Evolutionary conservation across 2,329 filamentous ascomycete species (phyloP).

Genomic region (Microdochium trichocladiopsis): DNA sequence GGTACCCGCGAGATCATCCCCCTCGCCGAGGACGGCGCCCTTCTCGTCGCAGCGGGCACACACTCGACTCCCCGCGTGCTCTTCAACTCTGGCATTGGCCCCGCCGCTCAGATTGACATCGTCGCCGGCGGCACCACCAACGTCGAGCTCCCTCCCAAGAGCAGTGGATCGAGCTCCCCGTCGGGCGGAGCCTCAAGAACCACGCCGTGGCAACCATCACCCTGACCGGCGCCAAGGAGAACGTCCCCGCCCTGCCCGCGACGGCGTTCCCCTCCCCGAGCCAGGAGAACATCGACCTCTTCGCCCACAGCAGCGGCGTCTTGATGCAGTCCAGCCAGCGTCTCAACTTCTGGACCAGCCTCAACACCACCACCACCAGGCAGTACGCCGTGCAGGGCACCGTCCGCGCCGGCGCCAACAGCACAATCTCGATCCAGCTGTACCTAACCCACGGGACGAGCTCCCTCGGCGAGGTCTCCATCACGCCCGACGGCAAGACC

Average conservation of each 20-base stretch:
- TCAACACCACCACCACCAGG: conserved; percentile 29
- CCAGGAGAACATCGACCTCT: conserved; percentile 20
- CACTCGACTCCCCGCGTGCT: conserved; percentile 16
- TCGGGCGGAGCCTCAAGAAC: conserved; percentile 12
- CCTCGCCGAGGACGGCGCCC: conserved; percentile 11
- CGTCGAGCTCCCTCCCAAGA: conserved; percentile 10
- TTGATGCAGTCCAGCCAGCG: conserved; percentile 38
- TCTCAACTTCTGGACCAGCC: conserved; percentile 37
- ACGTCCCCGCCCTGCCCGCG: too few relatives aligned
- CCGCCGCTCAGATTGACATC: conserved; percentile 1
- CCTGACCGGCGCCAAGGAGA: conserved; percentile 19
- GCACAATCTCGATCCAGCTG: conserved; percentile 36
- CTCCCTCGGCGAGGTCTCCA: conserved; percentile 35
- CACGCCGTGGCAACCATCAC: conserved; percentile 15
- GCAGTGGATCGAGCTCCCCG: conserved; percentile 15
- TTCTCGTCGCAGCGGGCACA: conserved; percentile 12
- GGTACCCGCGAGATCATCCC: conserved; percentile 4
- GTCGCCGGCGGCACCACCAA: background rate
- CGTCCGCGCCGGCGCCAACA: conserved; percentile 31
- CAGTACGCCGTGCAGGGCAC: conserved; percentile 33
- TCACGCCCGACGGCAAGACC: conserved; percentile 30
- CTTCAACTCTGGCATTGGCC: conserved; percentile 12
- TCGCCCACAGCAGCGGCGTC: conserved; percentile 26
- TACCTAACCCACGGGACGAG: conserved; percentile 44
- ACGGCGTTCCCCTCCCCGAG: background rate